Base-by-base conservation (phyloP, 2,329 filamentous ascomycete genomes). In the Harringtonia lauricola region DNA sequence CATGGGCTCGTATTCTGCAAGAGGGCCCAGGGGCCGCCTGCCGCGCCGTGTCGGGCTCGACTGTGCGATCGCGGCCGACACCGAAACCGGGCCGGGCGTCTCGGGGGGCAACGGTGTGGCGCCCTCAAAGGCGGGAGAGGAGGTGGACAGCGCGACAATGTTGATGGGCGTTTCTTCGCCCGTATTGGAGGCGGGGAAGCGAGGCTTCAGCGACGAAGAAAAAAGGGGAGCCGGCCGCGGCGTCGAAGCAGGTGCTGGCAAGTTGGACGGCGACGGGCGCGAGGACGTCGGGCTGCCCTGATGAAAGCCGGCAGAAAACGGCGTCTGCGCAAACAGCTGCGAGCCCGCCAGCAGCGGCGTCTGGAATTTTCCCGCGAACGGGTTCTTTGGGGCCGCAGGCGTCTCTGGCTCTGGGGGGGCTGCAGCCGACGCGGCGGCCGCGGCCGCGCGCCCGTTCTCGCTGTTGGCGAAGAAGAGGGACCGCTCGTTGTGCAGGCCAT, bases 271-370 rank as follows among this genome's bases (percentile, higher is more conserved):
- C 1, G 74, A 79, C 0, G 74, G 74, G 12, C 74, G 64, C 1
- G 74, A 78, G 2, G 72, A 77, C 0, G 74, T 77, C 18, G 74
- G 74, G 46, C 72, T 78, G 37, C 62, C 44, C 13, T 42, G 63
- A 51, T 68, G 74, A 15, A 67, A 53, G 1, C 65, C 71, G 2
- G 74, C 76, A 2, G 74, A 76, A 28, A 62, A 62, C 48, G 74
- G 74, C 0, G 74, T 77, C 49, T 71, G 67, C 1, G 62, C 65
- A 50, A 79, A 79, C 9, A 79, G 60, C 53, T 79, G 73, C 8
- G 71, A 70, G 53, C 54, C 63, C 43, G 50, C 60, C 54, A 64
- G 62, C 51, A 58, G 55, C 46, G 45, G 59, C 50, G 44, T 57
- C 55, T 42, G 58, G 50, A 48, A 60, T 55, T 57, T 55, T 10